phyloP scores from a whole-genome alignment of 371 early-diverging fungal genomes.

The Sanchytrium tribonematis region DNA sequence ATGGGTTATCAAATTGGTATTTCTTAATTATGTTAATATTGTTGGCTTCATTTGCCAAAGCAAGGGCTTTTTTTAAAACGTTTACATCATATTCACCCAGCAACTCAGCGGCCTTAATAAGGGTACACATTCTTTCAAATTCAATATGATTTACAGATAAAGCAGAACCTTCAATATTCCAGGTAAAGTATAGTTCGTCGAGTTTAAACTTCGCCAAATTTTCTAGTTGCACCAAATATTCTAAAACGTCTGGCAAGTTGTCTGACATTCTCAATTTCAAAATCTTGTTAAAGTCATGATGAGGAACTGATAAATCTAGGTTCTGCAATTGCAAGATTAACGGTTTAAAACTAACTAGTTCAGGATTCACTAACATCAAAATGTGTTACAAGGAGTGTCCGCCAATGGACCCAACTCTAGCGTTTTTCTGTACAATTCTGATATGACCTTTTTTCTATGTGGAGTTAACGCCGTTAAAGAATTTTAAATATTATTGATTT shows the following conservation, averaged over 20 bases:
- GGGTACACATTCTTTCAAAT: not conserved
- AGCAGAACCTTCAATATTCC: not conserved
- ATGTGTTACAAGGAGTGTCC: not conserved
- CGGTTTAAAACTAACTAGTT: not conserved
- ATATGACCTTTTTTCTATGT: too few species aligned
- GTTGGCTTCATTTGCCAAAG: not conserved
- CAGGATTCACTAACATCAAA: not conserved
- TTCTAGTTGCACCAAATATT: not conserved
- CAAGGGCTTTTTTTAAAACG: not conserved
- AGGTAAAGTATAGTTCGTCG: not conserved
- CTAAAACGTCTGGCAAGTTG: not conserved
- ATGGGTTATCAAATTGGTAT: not conserved
- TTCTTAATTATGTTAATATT: not conserved
- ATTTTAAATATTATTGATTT: too few species aligned
- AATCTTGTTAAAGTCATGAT: not conserved
- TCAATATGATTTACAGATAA: not conserved
- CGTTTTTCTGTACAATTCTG: too few species aligned
- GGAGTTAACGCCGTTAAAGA: too few species aligned
- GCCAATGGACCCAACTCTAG: too few species aligned
- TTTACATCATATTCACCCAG: not conserved
- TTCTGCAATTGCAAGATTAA: not conserved
- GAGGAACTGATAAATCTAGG: not conserved
- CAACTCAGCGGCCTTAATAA: not conserved
- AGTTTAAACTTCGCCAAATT: not conserved
- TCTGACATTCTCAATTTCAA: not conserved